phyloP scores from a whole-genome alignment of 441 rosid genomes.

The Euphorbia celastroides region DNA sequence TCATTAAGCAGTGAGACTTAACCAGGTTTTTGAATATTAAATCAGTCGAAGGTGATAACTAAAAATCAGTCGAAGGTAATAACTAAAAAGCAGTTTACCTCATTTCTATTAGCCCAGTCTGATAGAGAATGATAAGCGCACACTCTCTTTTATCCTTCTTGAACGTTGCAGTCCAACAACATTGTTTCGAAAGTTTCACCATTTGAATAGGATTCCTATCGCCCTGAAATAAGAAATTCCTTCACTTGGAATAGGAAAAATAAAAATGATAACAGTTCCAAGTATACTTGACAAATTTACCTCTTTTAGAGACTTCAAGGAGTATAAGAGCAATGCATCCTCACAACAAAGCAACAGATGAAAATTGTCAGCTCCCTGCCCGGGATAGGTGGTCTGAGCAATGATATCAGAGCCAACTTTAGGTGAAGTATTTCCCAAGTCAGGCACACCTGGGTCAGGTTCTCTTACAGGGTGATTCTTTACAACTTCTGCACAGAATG shows the following conservation, averaged over 20 bases:
- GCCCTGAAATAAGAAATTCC: conserved; percentile 47
- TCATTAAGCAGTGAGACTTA: neutral
- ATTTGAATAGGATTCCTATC: conserved; percentile 33
- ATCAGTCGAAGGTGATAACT: too few relatives aligned
- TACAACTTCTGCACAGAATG: conserved; percentile 46
- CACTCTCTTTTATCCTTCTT: conserved; percentile 46
- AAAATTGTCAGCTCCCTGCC: conserved; percentile 27
- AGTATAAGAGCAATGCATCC: conserved; percentile 50
- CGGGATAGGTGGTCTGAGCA: conserved; percentile 28
- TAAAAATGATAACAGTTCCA: conserved; percentile 16
- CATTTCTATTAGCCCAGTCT: conserved; percentile 69
- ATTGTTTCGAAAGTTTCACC: conserved; percentile 50
- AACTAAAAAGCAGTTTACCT: conserved; percentile 44
- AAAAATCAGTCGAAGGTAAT: conserved; percentile 12
- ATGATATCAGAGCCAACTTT: conserved; percentile 33
- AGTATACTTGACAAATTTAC: conserved; percentile 29
- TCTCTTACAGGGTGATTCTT: conserved; percentile 31
- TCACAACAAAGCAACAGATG: conserved; percentile 55
- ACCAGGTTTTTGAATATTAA: neutral
- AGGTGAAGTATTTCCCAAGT: conserved; percentile 31
- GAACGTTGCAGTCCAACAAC: conserved; percentile 68
- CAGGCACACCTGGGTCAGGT: conserved; percentile 24
- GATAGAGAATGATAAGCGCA: conserved; percentile 61
- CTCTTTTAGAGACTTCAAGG: conserved; percentile 54
- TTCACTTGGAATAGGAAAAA: conserved; percentile 22